A percentile compares a stretch with the other conserved stretches of the same genome.
Conservation (phyloP, 495 filamentous ascomycete genomes). For the Annulohypoxylon moriforme region DNA sequence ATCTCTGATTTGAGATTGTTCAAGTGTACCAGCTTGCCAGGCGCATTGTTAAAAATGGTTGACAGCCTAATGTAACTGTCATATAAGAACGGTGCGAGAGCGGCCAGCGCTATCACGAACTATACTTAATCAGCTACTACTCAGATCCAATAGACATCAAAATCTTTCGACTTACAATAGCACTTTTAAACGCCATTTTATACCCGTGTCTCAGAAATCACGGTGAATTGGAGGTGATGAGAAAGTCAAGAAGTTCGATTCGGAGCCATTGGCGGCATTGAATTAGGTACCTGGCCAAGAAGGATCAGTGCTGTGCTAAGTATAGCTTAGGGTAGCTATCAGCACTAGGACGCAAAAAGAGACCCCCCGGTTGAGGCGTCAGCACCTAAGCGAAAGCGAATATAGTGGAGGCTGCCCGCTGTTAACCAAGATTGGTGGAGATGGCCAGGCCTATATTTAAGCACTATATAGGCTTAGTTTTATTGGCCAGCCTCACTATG, state of each 20-base stretch:
- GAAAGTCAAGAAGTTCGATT: background rate
- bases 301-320: background rate
- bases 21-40: slow-evolving; percentile 41
- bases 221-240: background rate
- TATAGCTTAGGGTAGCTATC: slow-evolving; percentile 1
- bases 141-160: background rate
- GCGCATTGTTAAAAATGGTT: slow-evolving; percentile 45
- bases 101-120: slow-evolving; percentile 35
- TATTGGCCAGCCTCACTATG: background rate
- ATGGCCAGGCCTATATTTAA: background rate
- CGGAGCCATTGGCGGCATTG: background rate
- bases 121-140: slow-evolving; percentile 14
- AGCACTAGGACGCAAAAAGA: background rate
- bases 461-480: background rate
- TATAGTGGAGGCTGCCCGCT: background rate
- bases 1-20: slow-evolving; percentile 48
- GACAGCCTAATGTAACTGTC: slow-evolving; percentile 4
- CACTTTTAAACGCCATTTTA: slow-evolving; percentile 34
- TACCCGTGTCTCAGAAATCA: background rate
- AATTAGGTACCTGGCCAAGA: background rate
- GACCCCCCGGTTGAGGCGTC: background rate
- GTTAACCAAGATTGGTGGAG: background rate
- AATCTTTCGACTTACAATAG: slow-evolving; percentile 33
- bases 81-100: slow-evolving; percentile 31
- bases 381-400: slow-evolving; percentile 5